These are phyloP conservation scores for Alternaria sp. DNA, from an alignment of 2,329 filamentous ascomycete genomes.

Conservation along the genomic window DNA sequence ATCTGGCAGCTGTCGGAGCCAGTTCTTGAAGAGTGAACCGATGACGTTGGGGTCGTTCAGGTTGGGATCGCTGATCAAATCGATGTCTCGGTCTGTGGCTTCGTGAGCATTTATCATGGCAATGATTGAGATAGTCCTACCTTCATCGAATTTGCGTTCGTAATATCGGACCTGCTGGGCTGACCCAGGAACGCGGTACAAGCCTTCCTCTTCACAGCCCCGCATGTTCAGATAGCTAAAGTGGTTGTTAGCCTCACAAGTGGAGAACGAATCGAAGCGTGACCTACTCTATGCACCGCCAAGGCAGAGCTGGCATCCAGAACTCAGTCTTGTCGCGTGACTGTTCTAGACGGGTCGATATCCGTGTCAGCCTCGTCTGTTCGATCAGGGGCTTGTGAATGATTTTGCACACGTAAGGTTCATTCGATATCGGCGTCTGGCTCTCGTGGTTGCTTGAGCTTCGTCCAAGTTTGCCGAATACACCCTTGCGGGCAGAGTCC, in stretches of 20 bases:
- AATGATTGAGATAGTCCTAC: constrained; percentile 52
- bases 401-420: constrained; percentile 82
- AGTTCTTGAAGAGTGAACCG: constrained; percentile 93
- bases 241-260: constrained; percentile 16
- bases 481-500: constrained; percentile 76
- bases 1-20: constrained; percentile 92
- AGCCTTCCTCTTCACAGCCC: constrained; percentile 88
- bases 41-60: constrained; percentile 97
- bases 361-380: constrained; percentile 88
- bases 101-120: constrained; percentile 13
- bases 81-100: constrained; percentile 77
- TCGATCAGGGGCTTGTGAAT: constrained; percentile 87
- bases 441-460: constrained; percentile 74
- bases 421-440: constrained; percentile 69
- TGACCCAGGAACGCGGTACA: constrained; percentile 91
- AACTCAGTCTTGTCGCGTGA: constrained; percentile 96
- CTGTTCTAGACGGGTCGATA: constrained; percentile 85
- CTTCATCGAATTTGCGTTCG: constrained; percentile 88
- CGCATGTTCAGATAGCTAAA: constrained; percentile 86
- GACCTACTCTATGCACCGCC: constrained; percentile 85
- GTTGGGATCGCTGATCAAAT: constrained; percentile 84
- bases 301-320: constrained; percentile 97
- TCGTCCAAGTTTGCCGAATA: constrained; percentile 79
- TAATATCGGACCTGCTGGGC: constrained; percentile 91
- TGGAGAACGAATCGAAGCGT: not conserved